phyloP scores from a whole-genome alignment of 2,329 filamentous ascomycete genomes.

The Onygenales sp. region DNA sequence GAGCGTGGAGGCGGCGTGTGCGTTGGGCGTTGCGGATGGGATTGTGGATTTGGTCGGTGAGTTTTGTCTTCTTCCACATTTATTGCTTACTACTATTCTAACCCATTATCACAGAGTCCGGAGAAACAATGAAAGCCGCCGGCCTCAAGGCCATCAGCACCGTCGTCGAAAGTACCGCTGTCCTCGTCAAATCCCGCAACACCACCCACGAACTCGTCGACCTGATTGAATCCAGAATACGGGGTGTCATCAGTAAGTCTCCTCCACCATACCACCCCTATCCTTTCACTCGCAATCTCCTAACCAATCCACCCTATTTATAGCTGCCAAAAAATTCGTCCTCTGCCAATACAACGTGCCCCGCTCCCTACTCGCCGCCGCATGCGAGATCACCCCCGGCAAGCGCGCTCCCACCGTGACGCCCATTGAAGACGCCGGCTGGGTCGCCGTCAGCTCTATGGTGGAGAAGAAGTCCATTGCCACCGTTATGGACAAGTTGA shows the following conservation, averaged over 20 bases:
- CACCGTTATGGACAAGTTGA: constrained; percentile 75
- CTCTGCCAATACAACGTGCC: constrained; percentile 95
- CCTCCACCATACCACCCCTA: neutral
- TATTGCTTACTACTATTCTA: neutral
- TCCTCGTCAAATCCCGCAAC: constrained; percentile 82
- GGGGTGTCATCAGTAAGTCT: constrained; percentile 69
- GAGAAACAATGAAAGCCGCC: constrained; percentile 94
- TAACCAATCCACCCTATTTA: neutral
- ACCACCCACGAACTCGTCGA: constrained; percentile 75
- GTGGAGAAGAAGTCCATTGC: constrained; percentile 82
- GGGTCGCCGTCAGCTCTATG: constrained; percentile 94
- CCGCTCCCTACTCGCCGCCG: constrained; percentile 55
- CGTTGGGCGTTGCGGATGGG: constrained; percentile 87
- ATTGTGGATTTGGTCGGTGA: constrained; percentile 94
- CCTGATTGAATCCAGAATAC: constrained; percentile 76
- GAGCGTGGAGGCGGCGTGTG: constrained; percentile 94
- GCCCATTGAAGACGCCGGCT: constrained; percentile 75
- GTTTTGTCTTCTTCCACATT: constrained; percentile 27
- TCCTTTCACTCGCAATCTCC: neutral
- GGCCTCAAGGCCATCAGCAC: constrained; percentile 92
- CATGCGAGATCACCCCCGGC: constrained; percentile 74
- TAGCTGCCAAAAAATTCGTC: constrained; percentile 80
- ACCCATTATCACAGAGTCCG: constrained; percentile 59
- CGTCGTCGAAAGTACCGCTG: constrained; percentile 75
- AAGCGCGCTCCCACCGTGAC: constrained; percentile 90